phyloP scores from a whole-genome alignment of 176 grass and related monocot genomes.

The Avena insularis region DNA sequence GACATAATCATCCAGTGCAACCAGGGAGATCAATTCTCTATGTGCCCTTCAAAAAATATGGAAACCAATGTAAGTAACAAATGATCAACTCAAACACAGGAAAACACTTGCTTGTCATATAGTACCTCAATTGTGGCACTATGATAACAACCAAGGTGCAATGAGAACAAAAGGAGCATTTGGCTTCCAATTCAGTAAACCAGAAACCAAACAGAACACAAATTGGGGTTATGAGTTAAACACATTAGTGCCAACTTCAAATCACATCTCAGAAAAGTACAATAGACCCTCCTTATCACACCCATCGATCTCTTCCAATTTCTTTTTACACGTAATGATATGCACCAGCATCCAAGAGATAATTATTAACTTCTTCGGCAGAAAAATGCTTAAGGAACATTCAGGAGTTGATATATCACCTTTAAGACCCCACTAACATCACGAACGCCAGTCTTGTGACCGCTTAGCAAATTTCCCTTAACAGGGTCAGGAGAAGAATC shows the following conservation, averaged over 20 bases:
- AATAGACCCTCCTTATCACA: conserved; percentile 22
- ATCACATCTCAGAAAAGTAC: neutral
- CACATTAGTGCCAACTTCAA: conserved; percentile 28
- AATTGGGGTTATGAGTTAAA: neutral
- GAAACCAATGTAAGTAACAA: neutral
- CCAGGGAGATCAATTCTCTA: neutral
- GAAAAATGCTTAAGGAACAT: conserved; percentile 22
- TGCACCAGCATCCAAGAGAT: conserved; percentile 6
- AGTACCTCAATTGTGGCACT: conserved; percentile 21
- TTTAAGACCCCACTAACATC: neutral
- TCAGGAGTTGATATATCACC: conserved; percentile 20
- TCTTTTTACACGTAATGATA: conserved; percentile 34
- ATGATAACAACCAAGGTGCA: neutral
- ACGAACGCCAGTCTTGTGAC: conserved; percentile 9
- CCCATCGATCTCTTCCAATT: neutral
- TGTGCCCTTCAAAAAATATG: neutral
- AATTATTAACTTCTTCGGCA: conserved; percentile 1
- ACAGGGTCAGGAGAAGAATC: neutral
- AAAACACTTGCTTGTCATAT: neutral
- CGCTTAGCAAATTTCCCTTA: neutral
- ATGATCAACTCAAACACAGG: neutral
- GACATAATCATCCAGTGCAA: neutral
- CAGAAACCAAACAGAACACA: neutral
- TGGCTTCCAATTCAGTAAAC: conserved; percentile 19
- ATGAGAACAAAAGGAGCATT: conserved; percentile 12